Evolutionary conservation across 495 filamentous ascomycete genomes (phyloP), one percentile per base, ranked within the genome.

Genomic region (Penicillium bovifimosum): DNA sequence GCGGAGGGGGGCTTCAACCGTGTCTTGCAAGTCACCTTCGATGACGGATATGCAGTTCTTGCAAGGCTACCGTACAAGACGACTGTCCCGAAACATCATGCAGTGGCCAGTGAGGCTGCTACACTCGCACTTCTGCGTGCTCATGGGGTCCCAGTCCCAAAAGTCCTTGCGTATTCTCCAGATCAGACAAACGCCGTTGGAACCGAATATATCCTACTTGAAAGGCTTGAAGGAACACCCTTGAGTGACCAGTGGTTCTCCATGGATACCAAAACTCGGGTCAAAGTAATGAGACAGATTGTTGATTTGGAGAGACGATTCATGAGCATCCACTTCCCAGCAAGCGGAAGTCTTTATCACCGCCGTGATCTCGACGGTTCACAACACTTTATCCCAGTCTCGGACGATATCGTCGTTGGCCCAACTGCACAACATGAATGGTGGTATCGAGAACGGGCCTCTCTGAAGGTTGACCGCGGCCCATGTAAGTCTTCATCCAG

Each of bases 291-390:
- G 41, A 59, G 32, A 33, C 55, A 71, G 32, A 58, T 72, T 27
- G 65, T 70, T 26, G 36, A 68, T 28, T 2, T 71, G 5, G 72
- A 73, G 47, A 56, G 43, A 41, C 50, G 44, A 34, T 58, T 69
- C 27, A 66, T 73, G 55, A 45, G 40, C 17, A 50, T 72, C 26
- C 17, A 9, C 32, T 59, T 74, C 41, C 63, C 59, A 18, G 66
- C 63, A 45, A 60, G 57, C 38, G 71, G 71, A 35, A 73, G 68
- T 49, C 41, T 74, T 9, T 74, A 70, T 49, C 55, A 67, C 41
- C 57, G 54, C 14, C 39, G 52, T 31, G 59, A 73, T 59, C 56
- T 60, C 5, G 38, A 49, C 7, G n/a, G 29, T 5, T 55, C 51
- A 47, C 41, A 58, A 39, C n/a, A 26, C 38, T 18, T 31, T 55